Percentiles rank a stretch among this genome's conserved stretches.
phyloP scores from a whole-genome alignment of 805 yeast species.

The Alloascoidea africana region DNA sequence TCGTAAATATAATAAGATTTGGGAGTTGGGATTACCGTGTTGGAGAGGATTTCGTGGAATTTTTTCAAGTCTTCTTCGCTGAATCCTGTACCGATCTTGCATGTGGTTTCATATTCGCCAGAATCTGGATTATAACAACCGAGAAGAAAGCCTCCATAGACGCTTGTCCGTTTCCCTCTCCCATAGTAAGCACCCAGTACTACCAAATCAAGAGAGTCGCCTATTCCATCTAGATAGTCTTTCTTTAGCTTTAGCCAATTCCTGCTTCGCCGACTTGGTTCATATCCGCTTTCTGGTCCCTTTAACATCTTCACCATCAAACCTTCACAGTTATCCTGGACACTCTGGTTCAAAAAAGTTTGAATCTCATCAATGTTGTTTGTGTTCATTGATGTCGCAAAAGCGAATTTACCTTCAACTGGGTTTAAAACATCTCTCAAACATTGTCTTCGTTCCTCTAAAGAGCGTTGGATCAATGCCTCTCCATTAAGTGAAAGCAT shows the following conservation, averaged over 20 bases:
- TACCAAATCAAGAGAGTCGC: slow-evolving; percentile 87
- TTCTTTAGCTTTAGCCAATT: slow-evolving; percentile 94
- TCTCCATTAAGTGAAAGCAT: slow-evolving; percentile 60
- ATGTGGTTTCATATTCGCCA: slow-evolving; percentile 88
- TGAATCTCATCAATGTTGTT: slow-evolving; percentile 65
- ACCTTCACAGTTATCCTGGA: slow-evolving; percentile 87
- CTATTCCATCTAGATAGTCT: slow-evolving; percentile 89
- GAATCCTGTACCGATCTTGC: slow-evolving; percentile 96
- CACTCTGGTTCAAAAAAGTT: slow-evolving; percentile 72
- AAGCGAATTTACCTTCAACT: slow-evolving; percentile 65
- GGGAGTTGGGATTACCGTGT: slow-evolving; percentile 50
- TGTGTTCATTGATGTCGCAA: slow-evolving; percentile 63
- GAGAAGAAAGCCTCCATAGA: slow-evolving; percentile 85
- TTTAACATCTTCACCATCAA: slow-evolving; percentile 85
- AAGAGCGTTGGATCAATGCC: slow-evolving; percentile 48
- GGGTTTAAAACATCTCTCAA: slow-evolving; percentile 40
- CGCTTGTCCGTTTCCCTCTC: slow-evolving; percentile 86
- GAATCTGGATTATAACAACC: slow-evolving; percentile 85
- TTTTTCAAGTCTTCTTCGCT: slow-evolving; percentile 65
- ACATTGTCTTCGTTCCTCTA: slow-evolving; percentile 53
- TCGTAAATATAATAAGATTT: slow-evolving; percentile 58
- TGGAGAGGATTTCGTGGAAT: slow-evolving; percentile 44
- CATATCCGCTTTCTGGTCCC: slow-evolving; percentile 70
- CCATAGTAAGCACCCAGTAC: slow-evolving; percentile 93
- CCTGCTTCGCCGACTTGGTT: slow-evolving; percentile 88